Evolutionary conservation across 2,329 filamentous ascomycete genomes (phyloP).

Genomic region (Aspergillus bombycis): DNA sequence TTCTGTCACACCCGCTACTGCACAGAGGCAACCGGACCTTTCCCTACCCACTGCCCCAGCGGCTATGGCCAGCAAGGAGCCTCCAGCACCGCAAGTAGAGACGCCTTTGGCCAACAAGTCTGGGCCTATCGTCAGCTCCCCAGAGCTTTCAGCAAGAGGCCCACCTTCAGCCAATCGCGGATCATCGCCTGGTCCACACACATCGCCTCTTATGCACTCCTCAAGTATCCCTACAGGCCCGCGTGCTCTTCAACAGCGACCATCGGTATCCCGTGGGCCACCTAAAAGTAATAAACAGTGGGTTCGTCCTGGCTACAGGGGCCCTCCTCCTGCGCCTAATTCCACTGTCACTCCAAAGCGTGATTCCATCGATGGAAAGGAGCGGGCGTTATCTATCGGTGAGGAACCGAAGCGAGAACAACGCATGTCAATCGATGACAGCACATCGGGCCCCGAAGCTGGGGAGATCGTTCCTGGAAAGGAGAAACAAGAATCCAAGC

Average conservation of each 20-base stretch:
- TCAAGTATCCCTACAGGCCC: constrained; percentile 46
- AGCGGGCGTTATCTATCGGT: constrained; percentile 21
- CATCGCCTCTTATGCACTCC: constrained; percentile 41
- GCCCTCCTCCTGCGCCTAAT: constrained; percentile 25
- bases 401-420: constrained; percentile 25
- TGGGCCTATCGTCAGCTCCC: constrained; percentile 27
- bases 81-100: constrained; percentile 23
- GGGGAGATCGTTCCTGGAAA: constrained; percentile 19
- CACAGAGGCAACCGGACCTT: constrained; percentile 31
- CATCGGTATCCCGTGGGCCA: constrained; percentile 32
- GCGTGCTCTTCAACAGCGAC: constrained; percentile 42
- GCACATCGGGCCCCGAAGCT: constrained; percentile 18
- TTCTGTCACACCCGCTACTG: constrained; percentile 16
- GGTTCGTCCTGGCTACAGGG: constrained; percentile 41
- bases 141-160: constrained; percentile 26
- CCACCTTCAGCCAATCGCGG: constrained; percentile 30
- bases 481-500: constrained; percentile 11
- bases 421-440: constrained; percentile 17
- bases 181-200: constrained; percentile 36
- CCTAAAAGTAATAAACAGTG: constrained; percentile 44
- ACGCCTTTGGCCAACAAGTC: constrained; percentile 23
- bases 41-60: constrained; percentile 43
- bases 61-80: constrained; percentile 36
- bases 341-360: constrained; percentile 30
- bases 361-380: constrained; percentile 36